These are phyloP conservation scores for Herpetospermum pedunculosum DNA, from an alignment of 306 rosid species.

Conservation along the genomic window DNA sequence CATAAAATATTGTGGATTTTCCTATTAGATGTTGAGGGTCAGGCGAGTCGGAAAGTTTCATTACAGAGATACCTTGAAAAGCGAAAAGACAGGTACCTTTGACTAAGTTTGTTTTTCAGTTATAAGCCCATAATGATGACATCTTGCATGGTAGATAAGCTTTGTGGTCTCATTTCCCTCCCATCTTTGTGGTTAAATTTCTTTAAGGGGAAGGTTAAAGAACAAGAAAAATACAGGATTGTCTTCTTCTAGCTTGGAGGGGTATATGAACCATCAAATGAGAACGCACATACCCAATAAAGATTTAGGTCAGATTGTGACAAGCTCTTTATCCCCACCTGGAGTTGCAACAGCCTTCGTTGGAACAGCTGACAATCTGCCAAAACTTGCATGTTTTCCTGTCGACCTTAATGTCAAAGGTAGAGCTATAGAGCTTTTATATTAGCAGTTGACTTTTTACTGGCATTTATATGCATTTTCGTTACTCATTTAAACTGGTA, in stretches of 20 bases:
- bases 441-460: neutral
- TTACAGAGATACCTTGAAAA: constrained; percentile 85
- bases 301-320: constrained; percentile 60
- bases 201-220: constrained; percentile 67
- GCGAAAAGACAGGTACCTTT: constrained; percentile 76
- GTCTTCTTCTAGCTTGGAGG: constrained; percentile 58
- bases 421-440: constrained; percentile 16
- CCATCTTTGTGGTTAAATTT: constrained; percentile 26
- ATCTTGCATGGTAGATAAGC: neutral
- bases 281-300: constrained; percentile 54
- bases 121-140: constrained; percentile 10
- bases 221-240: constrained; percentile 48
- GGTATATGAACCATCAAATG: constrained; percentile 54
- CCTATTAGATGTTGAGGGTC: constrained; percentile 70
- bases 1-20: constrained; percentile 8
- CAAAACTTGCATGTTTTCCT: constrained; percentile 40
- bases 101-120: constrained; percentile 16
- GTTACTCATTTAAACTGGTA: neutral
- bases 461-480: neutral
- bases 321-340: constrained; percentile 72
- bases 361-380: constrained; percentile 55
- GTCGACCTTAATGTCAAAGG: constrained; percentile 87
- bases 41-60: constrained; percentile 62
- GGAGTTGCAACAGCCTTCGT: constrained; percentile 36
- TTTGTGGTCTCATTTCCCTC: constrained; percentile 16